Percentiles rank a stretch among this genome's conserved stretches.
phyloP scores from a whole-genome alignment of 1,284 basidiomycete genomes.

The Pterulicium gracile region DNA sequence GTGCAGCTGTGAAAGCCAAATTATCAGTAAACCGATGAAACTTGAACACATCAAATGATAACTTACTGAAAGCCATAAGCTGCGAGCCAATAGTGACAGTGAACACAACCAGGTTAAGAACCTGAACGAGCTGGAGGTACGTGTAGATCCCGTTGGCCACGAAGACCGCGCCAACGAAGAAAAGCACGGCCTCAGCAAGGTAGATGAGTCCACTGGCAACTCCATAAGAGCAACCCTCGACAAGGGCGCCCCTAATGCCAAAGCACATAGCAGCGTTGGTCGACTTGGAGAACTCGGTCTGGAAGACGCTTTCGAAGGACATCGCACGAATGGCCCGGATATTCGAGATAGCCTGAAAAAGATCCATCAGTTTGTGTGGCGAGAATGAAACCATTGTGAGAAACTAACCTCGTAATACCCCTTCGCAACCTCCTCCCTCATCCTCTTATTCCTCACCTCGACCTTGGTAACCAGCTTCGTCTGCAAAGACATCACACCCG shows the following conservation, averaged over 20 bases:
- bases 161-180: slow-evolving; percentile 82
- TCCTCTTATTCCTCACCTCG: slow-evolving; percentile 75
- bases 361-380: slow-evolving; percentile 8
- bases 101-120: slow-evolving; percentile 88
- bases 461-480: slow-evolving; percentile 57
- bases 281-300: slow-evolving; percentile 54
- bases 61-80: slow-evolving; percentile 81
- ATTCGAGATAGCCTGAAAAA: slow-evolving; percentile 66
- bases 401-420: slow-evolving; percentile 73
- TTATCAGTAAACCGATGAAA: slow-evolving; percentile 10
- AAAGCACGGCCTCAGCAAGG: slow-evolving; percentile 80
- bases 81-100: slow-evolving; percentile 87
- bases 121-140: slow-evolving; percentile 82
- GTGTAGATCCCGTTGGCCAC: slow-evolving; percentile 75
- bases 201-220: slow-evolving; percentile 79
- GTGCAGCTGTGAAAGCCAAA: slow-evolving; percentile 43
- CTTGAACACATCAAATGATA: slow-evolving; percentile 4
- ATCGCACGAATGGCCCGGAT: slow-evolving; percentile 83
- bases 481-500: slow-evolving; percentile 63
- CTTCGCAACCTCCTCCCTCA: slow-evolving; percentile 77
- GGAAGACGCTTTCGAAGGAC: slow-evolving; percentile 77
- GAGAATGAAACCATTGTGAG: slow-evolving; percentile 2
- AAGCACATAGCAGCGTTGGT: slow-evolving; percentile 51
- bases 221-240: slow-evolving; percentile 78
- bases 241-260: slow-evolving; percentile 71